Base-by-base conservation (phyloP, 2,329 filamentous ascomycete species). In the Diaporthe helianthi region DNA sequence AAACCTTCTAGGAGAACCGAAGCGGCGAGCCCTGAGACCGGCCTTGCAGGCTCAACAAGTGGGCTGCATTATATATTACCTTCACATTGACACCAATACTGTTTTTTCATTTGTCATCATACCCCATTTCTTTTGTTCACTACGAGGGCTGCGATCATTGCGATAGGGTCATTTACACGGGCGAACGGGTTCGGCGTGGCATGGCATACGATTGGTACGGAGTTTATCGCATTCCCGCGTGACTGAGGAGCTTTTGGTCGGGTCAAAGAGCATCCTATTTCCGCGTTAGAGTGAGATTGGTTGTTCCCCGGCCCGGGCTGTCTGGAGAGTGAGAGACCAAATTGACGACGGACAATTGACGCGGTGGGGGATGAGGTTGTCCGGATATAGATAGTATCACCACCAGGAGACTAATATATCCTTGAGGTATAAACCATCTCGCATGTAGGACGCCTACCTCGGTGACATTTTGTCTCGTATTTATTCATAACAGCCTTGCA, bases 1-100 rank as follows among this genome's bases (percentile, higher is more conserved):
- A 87, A 80, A 87, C 85, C 10, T 87, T 86, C 72, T 87, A 76
- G 79, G 71, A 53, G 54, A 44, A 67, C 36, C 24, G 13, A 54
- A 52, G 67, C 29, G 24, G 44, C 26, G 58, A 46, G 41, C 29
- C 44, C 41, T 26, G 44, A 69, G 29, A 51, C 51, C 22, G 44
- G 52, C 38, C 65, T 33, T 44, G 33, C 26, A 26, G 54, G 36
- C 38, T 44, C 55, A 12, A n/a, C 26, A 17, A 15, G 29, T 22
- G 47, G 38, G 33, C 49, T 38, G 36, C 41, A 17, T 65, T 46
- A 41, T 58, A 49, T 58, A 47, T 58, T 67, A 67, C 29, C 44
- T 67, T 67, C 52, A 60, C 65, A 67, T 58, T 58, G 52, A 55
- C 58, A 69, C 69, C 41, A 51, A 69, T 69, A 69, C 69, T 61